Conservation (phyloP, 495 filamentous ascomycete genomes). For the Bryoglossum gracile region DNA sequence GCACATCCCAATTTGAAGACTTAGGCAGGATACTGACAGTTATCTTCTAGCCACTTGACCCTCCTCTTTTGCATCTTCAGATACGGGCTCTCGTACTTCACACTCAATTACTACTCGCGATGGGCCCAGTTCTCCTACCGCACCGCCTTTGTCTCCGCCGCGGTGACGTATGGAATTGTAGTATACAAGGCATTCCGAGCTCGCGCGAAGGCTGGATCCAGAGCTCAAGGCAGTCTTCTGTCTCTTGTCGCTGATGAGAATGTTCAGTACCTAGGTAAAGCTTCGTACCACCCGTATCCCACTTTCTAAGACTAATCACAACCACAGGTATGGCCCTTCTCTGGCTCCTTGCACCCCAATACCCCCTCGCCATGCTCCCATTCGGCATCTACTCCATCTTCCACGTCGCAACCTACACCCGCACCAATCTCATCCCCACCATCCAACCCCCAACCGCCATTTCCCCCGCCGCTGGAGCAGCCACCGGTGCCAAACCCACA, state of each 20-base stretch:
- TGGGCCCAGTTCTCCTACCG: slow-evolving; percentile 80
- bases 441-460: slow-evolving; percentile 39
- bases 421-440: slow-evolving; percentile 62
- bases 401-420: slow-evolving; percentile 85
- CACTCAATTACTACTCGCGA: slow-evolving; percentile 69
- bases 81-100: slow-evolving; percentile 74
- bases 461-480: slow-evolving; percentile 39
- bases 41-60: slow-evolving; percentile 59
- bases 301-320: too few relatives aligned
- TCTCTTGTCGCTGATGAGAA: slow-evolving; percentile 82
- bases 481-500: slow-evolving; percentile 55
- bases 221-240: slow-evolving; percentile 47
- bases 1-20: slow-evolving; percentile 11
- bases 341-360: slow-evolving; percentile 88
- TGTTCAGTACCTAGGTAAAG: slow-evolving; percentile 91
- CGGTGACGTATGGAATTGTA: slow-evolving; percentile 92
- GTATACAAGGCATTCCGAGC: slow-evolving; percentile 98
- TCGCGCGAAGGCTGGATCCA: slow-evolving; percentile 57
- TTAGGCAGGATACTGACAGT: slow-evolving; percentile 4
- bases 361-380: slow-evolving; percentile 82
- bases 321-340: slow-evolving; percentile 83
- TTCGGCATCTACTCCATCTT: slow-evolving; percentile 97
- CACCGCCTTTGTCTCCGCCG: slow-evolving; percentile 78
- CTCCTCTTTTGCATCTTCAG: slow-evolving; percentile 75
- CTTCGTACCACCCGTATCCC: neutral